Evolutionary conservation across 495 filamentous ascomycete genomes (phyloP).

Genomic region (Corynascus novoguineensis): DNA sequence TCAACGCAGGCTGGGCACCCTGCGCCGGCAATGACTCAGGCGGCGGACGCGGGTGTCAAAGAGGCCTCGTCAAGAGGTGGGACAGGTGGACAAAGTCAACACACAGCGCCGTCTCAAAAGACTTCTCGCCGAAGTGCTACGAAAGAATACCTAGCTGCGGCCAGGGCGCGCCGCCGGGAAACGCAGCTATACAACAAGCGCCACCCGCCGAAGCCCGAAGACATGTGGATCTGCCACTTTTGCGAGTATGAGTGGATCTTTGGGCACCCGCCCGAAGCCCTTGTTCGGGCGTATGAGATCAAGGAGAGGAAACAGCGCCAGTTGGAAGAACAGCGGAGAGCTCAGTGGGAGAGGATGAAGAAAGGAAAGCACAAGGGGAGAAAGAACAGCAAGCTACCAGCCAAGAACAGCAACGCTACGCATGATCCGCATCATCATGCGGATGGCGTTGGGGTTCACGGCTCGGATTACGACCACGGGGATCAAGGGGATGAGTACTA

Average conservation of each 20-base stretch:
- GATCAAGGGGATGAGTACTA: slow-evolving; percentile 33
- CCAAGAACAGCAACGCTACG: slow-evolving; percentile 49
- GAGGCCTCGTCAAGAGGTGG: slow-evolving; percentile 12
- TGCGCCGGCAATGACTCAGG: background rate
- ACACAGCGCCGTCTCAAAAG: slow-evolving; percentile 13
- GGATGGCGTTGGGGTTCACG: slow-evolving; percentile 22
- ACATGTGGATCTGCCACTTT: slow-evolving; percentile 93
- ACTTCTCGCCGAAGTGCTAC: slow-evolving; percentile 17
- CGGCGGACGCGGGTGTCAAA: slow-evolving; percentile 4
- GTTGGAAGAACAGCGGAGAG: slow-evolving; percentile 71
- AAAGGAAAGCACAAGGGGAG: slow-evolving; percentile 84
- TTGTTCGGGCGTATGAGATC: slow-evolving; percentile 89
- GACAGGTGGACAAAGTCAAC: slow-evolving; percentile 2
- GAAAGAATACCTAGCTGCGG: slow-evolving; percentile 25
- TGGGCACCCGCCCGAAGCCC: slow-evolving; percentile 69
- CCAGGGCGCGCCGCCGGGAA: slow-evolving; percentile 36
- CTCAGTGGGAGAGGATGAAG: slow-evolving; percentile 88
- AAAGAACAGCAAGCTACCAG: slow-evolving; percentile 57
- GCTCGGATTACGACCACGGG: slow-evolving; percentile 29
- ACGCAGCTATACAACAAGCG: slow-evolving; percentile 60
- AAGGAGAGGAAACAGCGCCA: slow-evolving; percentile 84
- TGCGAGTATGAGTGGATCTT: slow-evolving; percentile 87
- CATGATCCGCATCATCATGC: slow-evolving; percentile 22
- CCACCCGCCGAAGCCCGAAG: slow-evolving; percentile 65
- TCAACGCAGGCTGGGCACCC: slow-evolving; percentile 9